Conservation (phyloP, 148 eudicot species). For the Fagopyrum tataricum region DNA sequence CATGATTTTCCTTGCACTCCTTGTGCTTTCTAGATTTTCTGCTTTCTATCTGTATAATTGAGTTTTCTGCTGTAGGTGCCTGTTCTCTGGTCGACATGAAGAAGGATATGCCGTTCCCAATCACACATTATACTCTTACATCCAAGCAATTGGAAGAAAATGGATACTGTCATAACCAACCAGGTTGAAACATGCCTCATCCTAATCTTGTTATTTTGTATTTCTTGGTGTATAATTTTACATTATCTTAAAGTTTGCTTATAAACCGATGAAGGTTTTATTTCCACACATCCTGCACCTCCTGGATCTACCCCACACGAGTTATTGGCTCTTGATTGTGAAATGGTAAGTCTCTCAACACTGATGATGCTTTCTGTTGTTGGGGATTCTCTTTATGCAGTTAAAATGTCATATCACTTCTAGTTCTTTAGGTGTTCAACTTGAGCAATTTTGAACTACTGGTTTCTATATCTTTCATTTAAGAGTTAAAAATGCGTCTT, state of each 20-base stretch:
- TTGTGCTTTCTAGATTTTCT: not conserved
- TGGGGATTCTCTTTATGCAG: not conserved
- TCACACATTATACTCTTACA: constrained; percentile 78
- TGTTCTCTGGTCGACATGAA: constrained; percentile 27
- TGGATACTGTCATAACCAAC: constrained; percentile 56
- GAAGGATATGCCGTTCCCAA: constrained; percentile 66
- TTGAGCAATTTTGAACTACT: not conserved
- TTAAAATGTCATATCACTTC: not conserved
- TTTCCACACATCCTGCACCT: constrained; percentile 59
- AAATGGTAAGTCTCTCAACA: constrained; percentile 32
- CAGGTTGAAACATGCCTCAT: constrained; percentile 35
- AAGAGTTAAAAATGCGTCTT: not conserved
- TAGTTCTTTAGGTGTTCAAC: not conserved
- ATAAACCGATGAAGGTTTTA: constrained; percentile 48
- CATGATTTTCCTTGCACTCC: not conserved
- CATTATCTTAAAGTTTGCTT: not conserved
- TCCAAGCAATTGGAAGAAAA: constrained; percentile 75
- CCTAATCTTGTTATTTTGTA: not conserved
- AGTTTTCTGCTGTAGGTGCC: constrained; percentile 19
- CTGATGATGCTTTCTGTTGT: not conserved
- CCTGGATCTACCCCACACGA: constrained; percentile 39
- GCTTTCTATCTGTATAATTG: not conserved
- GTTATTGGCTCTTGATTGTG: constrained; percentile 74
- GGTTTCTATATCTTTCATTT: not conserved
- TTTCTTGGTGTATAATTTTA: not conserved